Evolutionary conservation across 208 protist genomes (phyloP), one percentile per base, ranked within the genome.

Genomic region (Tritrichomonas foetus): DNA sequence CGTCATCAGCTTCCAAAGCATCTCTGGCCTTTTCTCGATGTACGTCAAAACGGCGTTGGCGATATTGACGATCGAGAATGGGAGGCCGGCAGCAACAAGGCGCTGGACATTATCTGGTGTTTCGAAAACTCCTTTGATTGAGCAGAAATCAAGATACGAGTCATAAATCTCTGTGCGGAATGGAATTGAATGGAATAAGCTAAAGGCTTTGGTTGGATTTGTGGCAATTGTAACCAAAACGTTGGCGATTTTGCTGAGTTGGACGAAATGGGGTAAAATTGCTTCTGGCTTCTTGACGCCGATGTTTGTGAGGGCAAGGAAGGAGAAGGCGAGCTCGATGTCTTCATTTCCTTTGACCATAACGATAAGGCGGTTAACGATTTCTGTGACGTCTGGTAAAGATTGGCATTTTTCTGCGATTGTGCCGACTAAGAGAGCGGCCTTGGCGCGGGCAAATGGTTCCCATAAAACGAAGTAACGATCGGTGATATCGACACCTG

Each of bases 401-500:
- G 33, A 27, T 27, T 53, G 1, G 27, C 47, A 53, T 39, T 89
- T 89, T 36, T 89, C 78, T 11, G 41, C 47, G 27, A 89, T 89
- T 33, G 78, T 89, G 5, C 47, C 78, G 36, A 89, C 57, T 1
- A 89, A 27, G 39, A 89, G 78, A 61, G 78, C 78, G 33, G 47
- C 30, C n/a, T 89, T 89, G 5, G 78, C 78, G 27, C 78, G 78
- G 39, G 25, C 11, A n/a, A 89, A 89, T 57, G 78, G 78, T 50
- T 89, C 78, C 78, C 78, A 89, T 57, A 89, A 47, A 57, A 89
- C 78, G 30, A 89, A 89, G 47, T 89, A 89, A 47, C 16, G 44
- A n/a, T 89, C 30, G 53, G 78, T 89, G 16, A 89, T 89, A 57
- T 89, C 78, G 16, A 89, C 47, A 39, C 78, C 78, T 89, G 78